These are phyloP conservation scores for Suillus cothurnatus DNA, from an alignment of 768 basidiomycete species.

Conservation along the genomic window DNA sequence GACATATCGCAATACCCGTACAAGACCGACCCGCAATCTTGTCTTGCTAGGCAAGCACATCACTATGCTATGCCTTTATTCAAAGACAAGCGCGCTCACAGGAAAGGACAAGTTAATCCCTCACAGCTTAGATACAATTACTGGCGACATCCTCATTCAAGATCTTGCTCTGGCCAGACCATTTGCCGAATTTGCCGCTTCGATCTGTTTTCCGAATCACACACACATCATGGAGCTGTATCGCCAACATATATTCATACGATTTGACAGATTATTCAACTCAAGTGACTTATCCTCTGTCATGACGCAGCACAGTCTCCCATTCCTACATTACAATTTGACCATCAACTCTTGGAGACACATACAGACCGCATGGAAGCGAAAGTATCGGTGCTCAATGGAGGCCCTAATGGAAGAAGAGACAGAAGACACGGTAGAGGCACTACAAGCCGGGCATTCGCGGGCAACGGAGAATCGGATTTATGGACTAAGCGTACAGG, in stretches of 20 bases:
- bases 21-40: constrained; percentile 14
- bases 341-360: constrained; percentile 20
- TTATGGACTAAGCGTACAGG: constrained; percentile 32
- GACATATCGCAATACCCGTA: not conserved
- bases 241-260: constrained; percentile 17
- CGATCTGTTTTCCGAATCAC: not conserved
- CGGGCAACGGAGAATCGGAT: constrained; percentile 24
- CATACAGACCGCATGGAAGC: constrained; percentile 25
- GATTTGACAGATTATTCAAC: constrained; percentile 16
- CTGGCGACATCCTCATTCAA: constrained; percentile 29
- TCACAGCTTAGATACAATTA: constrained; percentile 25
- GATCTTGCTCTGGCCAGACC: constrained; percentile 25
- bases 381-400: constrained; percentile 5
- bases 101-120: constrained; percentile 29
- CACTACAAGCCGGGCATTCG: constrained; percentile 30
- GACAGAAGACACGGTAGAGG: constrained; percentile 16
- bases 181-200: constrained; percentile 15
- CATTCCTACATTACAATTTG: constrained; percentile 8
- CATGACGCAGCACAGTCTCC: no score
- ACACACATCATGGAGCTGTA: not conserved
- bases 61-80: constrained; percentile 17
- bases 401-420: constrained; percentile 11
- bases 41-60: constrained; percentile 19
- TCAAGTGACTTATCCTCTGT: constrained; percentile 9
- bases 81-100: constrained; percentile 16